Conservation (phyloP, 2,329 filamentous ascomycete species). For the Cadophora sp. region DNA sequence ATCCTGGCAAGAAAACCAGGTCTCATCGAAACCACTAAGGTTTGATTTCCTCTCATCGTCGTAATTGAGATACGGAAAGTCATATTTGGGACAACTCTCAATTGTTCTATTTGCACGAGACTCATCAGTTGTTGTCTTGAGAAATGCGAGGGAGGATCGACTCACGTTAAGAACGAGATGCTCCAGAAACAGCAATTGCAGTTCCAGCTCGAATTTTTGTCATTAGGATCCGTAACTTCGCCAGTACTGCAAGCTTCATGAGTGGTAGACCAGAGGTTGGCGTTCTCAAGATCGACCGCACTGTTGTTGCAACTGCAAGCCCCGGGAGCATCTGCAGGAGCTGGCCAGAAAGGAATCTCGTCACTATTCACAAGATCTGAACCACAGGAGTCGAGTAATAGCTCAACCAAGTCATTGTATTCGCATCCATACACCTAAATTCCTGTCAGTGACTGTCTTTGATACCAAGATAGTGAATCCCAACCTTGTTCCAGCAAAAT, state of each 20-base stretch:
- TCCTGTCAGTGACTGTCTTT: not conserved
- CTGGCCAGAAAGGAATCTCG: not conserved
- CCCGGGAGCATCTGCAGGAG: not conserved
- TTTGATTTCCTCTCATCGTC: not conserved
- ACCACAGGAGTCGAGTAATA: not conserved
- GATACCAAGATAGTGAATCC: not conserved
- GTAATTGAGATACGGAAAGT: not conserved
- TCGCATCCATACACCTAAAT: not conserved
- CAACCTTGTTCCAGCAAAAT: constrained; percentile 1
- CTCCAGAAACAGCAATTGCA: not conserved
- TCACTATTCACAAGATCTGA: not conserved
- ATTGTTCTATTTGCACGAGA: not conserved
- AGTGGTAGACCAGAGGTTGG: not conserved
- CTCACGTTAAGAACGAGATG: not conserved
- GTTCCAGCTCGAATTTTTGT: not conserved
- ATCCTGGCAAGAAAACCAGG: not conserved
- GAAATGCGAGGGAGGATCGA: not conserved
- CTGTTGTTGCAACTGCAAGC: not conserved
- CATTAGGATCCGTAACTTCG: not conserved
- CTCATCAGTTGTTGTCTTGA: not conserved
- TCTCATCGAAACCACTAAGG: not conserved
- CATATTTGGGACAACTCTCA: not conserved
- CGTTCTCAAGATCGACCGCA: not conserved
- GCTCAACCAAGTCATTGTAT: not conserved
- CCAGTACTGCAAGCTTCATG: not conserved